Evolutionary conservation across 257 asterid genomes (phyloP).

Genomic region (Solanum pinnatisectum): DNA sequence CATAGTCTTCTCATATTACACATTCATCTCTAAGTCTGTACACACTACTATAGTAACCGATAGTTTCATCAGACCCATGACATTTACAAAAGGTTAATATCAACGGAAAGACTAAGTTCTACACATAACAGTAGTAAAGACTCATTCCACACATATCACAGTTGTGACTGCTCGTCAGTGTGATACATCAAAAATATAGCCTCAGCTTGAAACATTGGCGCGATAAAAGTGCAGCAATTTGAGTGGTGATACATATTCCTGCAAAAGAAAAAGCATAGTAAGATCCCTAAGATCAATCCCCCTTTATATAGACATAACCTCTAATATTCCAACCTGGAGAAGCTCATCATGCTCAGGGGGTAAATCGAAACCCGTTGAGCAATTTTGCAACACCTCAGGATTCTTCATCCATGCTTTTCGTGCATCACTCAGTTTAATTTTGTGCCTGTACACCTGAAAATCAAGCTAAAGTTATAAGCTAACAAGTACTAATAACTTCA

Average conservation of each 20-base stretch:
- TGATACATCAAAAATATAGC: conserved; percentile 1
- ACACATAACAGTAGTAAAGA: conserved; percentile 3
- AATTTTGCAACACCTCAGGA: conserved; percentile 64
- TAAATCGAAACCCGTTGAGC: conserved; percentile 71
- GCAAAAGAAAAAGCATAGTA: conserved; percentile 3
- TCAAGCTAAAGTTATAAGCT: not conserved
- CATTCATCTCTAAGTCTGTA: not conserved
- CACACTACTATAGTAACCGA: not conserved
- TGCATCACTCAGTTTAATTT: conserved; percentile 71
- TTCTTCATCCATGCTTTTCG: conserved; percentile 77
- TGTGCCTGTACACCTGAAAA: conserved; percentile 54
- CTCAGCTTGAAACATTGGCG: conserved; percentile 25
- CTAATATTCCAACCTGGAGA: conserved; percentile 26
- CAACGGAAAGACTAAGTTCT: not conserved
- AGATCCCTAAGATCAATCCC: not conserved
- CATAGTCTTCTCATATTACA: not conserved
- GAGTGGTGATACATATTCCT: conserved; percentile 53
- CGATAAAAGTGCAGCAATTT: conserved; percentile 67
- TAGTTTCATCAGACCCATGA: conserved; percentile 2
- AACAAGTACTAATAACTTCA: not conserved
- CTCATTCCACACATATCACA: conserved; percentile 5
- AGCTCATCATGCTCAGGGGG: conserved; percentile 33
- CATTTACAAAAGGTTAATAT: conserved; percentile 13
- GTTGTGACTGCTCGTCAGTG: not conserved
- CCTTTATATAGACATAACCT: not conserved